phyloP scores from a whole-genome alignment of 1,284 basidiomycete species.

The Trichosporon ovoides region DNA sequence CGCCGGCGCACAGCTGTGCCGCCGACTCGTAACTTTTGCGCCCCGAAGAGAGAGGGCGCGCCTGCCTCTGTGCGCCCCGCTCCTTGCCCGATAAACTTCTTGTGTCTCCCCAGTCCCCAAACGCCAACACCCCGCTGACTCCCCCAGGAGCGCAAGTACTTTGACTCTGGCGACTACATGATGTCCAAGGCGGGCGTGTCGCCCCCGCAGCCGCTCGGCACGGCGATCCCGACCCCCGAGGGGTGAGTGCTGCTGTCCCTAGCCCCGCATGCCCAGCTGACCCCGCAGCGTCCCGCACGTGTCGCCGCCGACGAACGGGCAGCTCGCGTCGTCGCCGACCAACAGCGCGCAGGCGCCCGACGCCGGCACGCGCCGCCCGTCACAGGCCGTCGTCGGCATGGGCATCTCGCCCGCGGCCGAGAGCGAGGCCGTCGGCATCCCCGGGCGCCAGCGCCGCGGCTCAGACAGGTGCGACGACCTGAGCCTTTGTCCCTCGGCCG shows the following conservation, averaged over 20 bases:
- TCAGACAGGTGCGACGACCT: slow-evolving; percentile 39
- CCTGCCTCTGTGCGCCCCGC: neutral
- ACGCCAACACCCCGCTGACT: slow-evolving; percentile 4
- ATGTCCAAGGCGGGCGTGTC: slow-evolving; percentile 87
- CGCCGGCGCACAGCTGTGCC: slow-evolving; percentile 28
- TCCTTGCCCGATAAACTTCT: neutral
- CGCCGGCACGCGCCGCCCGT: slow-evolving; percentile 14
- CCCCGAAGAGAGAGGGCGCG: neutral
- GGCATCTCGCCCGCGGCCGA: slow-evolving; percentile 40
- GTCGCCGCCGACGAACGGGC: slow-evolving; percentile 38
- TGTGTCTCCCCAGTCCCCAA: too few species aligned
- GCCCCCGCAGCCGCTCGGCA: slow-evolving; percentile 80
- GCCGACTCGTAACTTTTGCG: neutral
- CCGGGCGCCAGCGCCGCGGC: slow-evolving; percentile 33
- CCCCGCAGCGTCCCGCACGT: slow-evolving; percentile 45
- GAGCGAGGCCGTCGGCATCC: slow-evolving; percentile 39
- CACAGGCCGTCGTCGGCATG: slow-evolving; percentile 32
- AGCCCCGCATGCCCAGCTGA: too few species aligned
- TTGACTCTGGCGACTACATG: slow-evolving; percentile 96
- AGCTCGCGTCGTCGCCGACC: slow-evolving; percentile 43
- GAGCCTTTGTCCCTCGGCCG: too few species aligned
- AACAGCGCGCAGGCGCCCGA: slow-evolving; percentile 14
- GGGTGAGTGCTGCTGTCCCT: slow-evolving; percentile 62
- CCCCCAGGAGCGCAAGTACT: slow-evolving; percentile 87
- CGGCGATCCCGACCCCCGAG: slow-evolving; percentile 90